Evolutionary conservation across 495 filamentous ascomycete genomes (phyloP).

Genomic region (Podospora bellae-mahoneyi): DNA sequence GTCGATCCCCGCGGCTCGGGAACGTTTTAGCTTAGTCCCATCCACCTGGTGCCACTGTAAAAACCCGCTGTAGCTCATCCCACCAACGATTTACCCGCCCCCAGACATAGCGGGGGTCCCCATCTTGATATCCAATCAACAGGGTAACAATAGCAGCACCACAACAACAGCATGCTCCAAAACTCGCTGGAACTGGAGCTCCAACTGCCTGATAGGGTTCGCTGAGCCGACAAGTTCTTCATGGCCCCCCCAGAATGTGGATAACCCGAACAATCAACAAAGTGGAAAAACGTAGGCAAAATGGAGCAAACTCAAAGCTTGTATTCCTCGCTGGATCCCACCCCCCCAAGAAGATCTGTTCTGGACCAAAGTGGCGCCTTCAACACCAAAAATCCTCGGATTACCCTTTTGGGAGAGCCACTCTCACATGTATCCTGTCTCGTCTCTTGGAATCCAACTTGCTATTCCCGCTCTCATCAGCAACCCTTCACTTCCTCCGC

Average conservation of each 20-base stretch:
- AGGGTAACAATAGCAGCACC: neutral
- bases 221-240: neutral
- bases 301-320: neutral
- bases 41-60: neutral
- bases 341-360: neutral
- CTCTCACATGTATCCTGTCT: neutral
- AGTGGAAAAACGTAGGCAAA: neutral
- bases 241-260: neutral
- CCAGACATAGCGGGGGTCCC: neutral
- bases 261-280: neutral
- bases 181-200: neutral
- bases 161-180: neutral
- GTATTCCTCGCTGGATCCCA: neutral
- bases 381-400: conserved; percentile 1
- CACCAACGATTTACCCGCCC: neutral
- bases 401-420: conserved; percentile 16
- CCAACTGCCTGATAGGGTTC: neutral
- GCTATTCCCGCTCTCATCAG: conserved; percentile 1
- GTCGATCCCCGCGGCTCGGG: neutral
- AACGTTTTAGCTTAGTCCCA: no score
- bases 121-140: neutral
- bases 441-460: neutral
- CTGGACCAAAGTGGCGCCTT: neutral
- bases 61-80: neutral
- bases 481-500: conserved; percentile 25